phyloP scores from a whole-genome alignment of 768 basidiomycete species.

The Kwoniella pini region DNA sequence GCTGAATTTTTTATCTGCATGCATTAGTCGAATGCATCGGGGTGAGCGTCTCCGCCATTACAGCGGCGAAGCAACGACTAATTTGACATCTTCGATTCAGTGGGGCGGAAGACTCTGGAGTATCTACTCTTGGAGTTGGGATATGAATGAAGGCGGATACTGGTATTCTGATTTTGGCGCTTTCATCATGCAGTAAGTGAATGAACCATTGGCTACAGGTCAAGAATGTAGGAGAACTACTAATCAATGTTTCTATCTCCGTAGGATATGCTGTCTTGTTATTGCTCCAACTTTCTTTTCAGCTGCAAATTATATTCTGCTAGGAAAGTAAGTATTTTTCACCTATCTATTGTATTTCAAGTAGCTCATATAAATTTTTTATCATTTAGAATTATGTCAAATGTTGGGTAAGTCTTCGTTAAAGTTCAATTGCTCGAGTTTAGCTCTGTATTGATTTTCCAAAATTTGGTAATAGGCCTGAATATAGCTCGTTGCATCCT shows the following conservation, averaged over 20 bases:
- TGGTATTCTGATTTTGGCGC: conserved; percentile 37
- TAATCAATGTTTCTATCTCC: no score
- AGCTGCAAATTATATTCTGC: conserved; percentile 66
- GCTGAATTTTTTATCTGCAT: background rate
- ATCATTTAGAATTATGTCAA: conserved; percentile 55
- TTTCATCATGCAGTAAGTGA: conserved; percentile 58
- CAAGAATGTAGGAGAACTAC: no score
- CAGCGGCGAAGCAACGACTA: no score
- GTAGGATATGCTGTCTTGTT: conserved; percentile 62
- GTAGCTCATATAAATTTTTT: no score
- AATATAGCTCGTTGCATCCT: conserved; percentile 30
- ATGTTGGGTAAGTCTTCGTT: conserved; percentile 51
- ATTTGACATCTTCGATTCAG: no score
- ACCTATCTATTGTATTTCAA: no score
- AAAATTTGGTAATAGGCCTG: background rate
- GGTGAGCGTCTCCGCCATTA: no score
- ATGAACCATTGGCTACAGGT: background rate
- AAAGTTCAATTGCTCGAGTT: no score
- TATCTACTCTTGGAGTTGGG: conserved; percentile 11
- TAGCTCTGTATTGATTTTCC: background rate
- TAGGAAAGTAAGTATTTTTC: conserved; percentile 53
- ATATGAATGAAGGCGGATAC: conserved; percentile 22
- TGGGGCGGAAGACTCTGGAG: conserved; percentile 30
- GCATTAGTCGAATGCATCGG: background rate
- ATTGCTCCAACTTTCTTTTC: conserved; percentile 61